Evolutionary conservation across 2,329 filamentous ascomycete species (phyloP).

Genomic region (Ophiostoma novo-ulmi): DNA sequence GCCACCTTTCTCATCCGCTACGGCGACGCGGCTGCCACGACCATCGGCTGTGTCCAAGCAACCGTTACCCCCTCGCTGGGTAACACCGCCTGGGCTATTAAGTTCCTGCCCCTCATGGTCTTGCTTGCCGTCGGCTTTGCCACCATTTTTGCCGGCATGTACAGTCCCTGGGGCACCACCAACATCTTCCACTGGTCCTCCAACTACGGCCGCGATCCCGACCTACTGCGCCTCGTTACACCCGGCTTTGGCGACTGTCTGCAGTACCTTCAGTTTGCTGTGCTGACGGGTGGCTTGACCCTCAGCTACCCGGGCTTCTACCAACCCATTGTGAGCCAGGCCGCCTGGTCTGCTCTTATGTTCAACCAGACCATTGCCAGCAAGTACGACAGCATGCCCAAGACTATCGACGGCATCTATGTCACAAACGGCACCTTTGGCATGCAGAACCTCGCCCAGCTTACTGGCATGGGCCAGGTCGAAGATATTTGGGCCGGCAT

Average conservation of each 20-base stretch:
- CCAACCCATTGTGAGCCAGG: conserved; percentile 83
- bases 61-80: conserved; percentile 80
- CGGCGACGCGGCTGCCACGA: conserved; percentile 58
- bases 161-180: conserved; percentile 87
- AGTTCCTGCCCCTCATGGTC: conserved; percentile 71
- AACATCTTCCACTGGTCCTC: conserved; percentile 96
- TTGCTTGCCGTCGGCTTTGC: conserved; percentile 75
- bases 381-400: conserved; percentile 58
- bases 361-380: conserved; percentile 89
- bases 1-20: conserved; percentile 69
- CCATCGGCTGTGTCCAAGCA: conserved; percentile 76
- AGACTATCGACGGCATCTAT: conserved; percentile 81
- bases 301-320: conserved; percentile 91
- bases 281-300: conserved; percentile 79
- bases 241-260: conserved; percentile 95
- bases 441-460: conserved; percentile 70
- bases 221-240: conserved; percentile 84
- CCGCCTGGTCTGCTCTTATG: conserved; percentile 81
- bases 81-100: conserved; percentile 60
- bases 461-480: conserved; percentile 70
- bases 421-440: conserved; percentile 72
- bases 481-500: conserved; percentile 90
- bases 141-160: conserved; percentile 77
- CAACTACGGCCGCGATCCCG: conserved; percentile 91
- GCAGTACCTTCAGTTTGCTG: conserved; percentile 92